A percentile compares a stretch with the other conserved stretches of the same genome.
phyloP scores from a whole-genome alignment of 129 eudicot species.

The Sambucus nigra region DNA sequence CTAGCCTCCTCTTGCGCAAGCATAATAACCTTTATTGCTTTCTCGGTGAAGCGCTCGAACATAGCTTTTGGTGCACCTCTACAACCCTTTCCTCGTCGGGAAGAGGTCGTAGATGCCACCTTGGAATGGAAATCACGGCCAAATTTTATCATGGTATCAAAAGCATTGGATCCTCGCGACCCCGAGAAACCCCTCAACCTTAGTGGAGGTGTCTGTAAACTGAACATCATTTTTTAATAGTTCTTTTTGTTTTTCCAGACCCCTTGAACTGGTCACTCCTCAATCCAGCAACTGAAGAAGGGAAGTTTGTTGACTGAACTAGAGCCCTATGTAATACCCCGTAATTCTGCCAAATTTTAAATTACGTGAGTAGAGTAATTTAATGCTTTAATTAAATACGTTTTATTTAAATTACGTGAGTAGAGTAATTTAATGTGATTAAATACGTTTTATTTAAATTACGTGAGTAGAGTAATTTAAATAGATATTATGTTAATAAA shows the following conservation, averaged over 20 bases:
- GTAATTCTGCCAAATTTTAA: too few relatives aligned
- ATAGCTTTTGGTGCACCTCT: conserved; percentile 57
- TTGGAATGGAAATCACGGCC: conserved; percentile 46
- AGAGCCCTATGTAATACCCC: conserved; percentile 29
- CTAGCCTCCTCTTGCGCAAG: conserved; percentile 97
- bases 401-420: too few relatives aligned
- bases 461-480: too few relatives aligned
- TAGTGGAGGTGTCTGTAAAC: conserved; percentile 23
- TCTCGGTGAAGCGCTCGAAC: conserved; percentile 90
- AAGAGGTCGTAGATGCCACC: conserved; percentile 46
- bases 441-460: too few relatives aligned
- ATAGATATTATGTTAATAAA: too few relatives aligned
- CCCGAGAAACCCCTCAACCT: conserved; percentile 47
- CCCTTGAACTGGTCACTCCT: conserved; percentile 37
- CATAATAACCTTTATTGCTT: conserved; percentile 88
- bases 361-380: too few relatives aligned
- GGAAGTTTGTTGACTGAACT: conserved; percentile 60
- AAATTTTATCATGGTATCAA: conserved; percentile 36
- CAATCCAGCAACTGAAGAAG: conserved; percentile 43
- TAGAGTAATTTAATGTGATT: too few relatives aligned
- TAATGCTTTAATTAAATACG: too few relatives aligned
- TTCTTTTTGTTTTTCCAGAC: conserved; percentile 35
- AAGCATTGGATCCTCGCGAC: conserved; percentile 50
- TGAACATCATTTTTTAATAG: conserved; percentile 37
- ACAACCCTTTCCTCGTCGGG: conserved; percentile 33